These are phyloP conservation scores for Phytopythium delawarense DNA, from an alignment of 352 stramenopile species.

Conservation along the genomic window DNA sequence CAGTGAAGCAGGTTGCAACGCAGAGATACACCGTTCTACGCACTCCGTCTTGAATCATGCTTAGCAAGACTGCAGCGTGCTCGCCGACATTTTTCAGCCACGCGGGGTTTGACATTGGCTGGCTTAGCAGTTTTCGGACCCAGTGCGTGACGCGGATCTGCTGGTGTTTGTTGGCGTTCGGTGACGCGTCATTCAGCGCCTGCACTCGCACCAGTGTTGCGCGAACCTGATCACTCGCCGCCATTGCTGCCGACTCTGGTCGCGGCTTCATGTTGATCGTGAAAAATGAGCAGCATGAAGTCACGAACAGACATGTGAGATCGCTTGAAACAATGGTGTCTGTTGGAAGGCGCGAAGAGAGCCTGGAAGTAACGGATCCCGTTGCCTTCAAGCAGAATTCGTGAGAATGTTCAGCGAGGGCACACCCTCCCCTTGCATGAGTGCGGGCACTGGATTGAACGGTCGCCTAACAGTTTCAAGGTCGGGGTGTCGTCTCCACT, in stretches of 20 bases:
- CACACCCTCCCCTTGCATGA: neutral
- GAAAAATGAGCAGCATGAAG: neutral
- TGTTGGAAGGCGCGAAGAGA: neutral
- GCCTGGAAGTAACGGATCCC: neutral
- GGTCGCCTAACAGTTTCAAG: constrained; percentile 1
- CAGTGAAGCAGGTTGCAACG: neutral
- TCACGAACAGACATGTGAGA: neutral
- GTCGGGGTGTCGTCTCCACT: neutral
- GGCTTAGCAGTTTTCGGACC: constrained; percentile 48
- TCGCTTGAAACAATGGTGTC: neutral
- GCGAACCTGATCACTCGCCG: constrained; percentile 20
- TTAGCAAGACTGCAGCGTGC: constrained; percentile 37
- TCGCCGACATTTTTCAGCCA: constrained; percentile 58
- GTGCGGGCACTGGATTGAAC: neutral
- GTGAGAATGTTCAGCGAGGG: neutral
- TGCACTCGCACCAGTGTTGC: constrained; percentile 35
- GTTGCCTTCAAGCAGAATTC: neutral
- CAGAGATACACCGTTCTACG: neutral
- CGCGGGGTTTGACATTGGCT: constrained; percentile 45
- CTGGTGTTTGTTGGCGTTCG: constrained; percentile 37
- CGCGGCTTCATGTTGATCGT: constrained; percentile 3
- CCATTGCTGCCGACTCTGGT: neutral
- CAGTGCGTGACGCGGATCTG: constrained; percentile 59
- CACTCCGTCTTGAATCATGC: constrained; percentile 54
- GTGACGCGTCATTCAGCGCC: constrained; percentile 23